Evolutionary conservation across 108 stramenopile species (phyloP), one percentile per base, ranked within the genome.

Genomic region (Pseudonitzschia multistriata): DNA sequence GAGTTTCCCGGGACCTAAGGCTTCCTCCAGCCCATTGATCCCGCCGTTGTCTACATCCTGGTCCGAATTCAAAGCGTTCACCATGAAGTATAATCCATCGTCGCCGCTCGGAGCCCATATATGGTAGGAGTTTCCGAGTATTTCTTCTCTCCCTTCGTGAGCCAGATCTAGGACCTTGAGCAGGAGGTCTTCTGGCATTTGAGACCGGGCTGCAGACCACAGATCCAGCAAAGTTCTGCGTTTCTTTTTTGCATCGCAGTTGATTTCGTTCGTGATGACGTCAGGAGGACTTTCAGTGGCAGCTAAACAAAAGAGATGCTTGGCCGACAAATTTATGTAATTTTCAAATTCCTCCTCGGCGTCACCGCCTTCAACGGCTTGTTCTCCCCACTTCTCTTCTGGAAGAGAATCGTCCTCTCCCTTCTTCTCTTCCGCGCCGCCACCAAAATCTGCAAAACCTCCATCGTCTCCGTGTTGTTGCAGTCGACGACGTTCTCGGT

Each of bases 281-380:
- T 75, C 74, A 3, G 82, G 74, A 0, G 83, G 73, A 21, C 77
- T 66, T 64, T 78, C 65, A 19, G 80, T 71, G 22, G 85, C 88
- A 21, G 87, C 89, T 48, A 91, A 65, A 74, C 89, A 91, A 68
- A 91, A 87, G 24, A 91, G 50, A 66, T 91, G 87, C 56, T 68
- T 75, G 0, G 76, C 89, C 2, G 74, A 80, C 14, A 88, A 59
- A 28, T 36, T 49, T 19, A 76, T 34, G 49, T 57, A 77, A 31
- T 72, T 68, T 62, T 74, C 79, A 0, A 61, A 62, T 50, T 73
- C 72, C 40, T 73, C 63, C 2, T 13, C 36, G 19, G 24, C 72
- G 35, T 64, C 61, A n/a, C 27, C 57, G 13, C 45, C 67, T n/a
- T 71, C 78, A 59, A 61, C 67, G 24, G 66, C 71, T 22, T 74